Evolutionary conservation across 1,284 basidiomycete species (phyloP).

Genomic region (Mycosarcoma maydis): DNA sequence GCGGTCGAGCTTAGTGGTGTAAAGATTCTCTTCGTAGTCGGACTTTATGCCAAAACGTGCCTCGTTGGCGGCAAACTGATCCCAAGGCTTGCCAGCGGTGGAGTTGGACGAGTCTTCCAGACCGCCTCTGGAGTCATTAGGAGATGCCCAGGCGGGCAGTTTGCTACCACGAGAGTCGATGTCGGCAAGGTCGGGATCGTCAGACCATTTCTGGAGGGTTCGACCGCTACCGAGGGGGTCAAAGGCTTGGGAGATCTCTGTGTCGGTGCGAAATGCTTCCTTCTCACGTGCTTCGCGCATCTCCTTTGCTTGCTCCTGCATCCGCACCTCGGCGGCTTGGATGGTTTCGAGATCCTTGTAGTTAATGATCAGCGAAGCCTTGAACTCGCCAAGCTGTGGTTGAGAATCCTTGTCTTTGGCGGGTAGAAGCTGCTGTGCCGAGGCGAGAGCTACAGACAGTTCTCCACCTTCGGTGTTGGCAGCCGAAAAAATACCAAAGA

Average conservation of each 20-base stretch:
- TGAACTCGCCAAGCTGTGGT: constrained; percentile 45
- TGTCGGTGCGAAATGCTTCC: constrained; percentile 60
- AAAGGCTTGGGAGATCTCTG: constrained; percentile 54
- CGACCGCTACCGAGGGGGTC: constrained; percentile 52
- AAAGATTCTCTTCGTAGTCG: constrained; percentile 90
- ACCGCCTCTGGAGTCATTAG: constrained; percentile 13
- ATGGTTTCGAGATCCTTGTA: constrained; percentile 53
- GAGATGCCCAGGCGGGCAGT: constrained; percentile 35
- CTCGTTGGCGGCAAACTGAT: constrained; percentile 96
- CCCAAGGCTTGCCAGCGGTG: constrained; percentile 73
- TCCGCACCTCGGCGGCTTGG: constrained; percentile 45
- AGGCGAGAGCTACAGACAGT: constrained; percentile 51
- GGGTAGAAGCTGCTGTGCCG: constrained; percentile 52
- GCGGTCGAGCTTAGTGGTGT: constrained; percentile 93
- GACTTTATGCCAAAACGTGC: constrained; percentile 90
- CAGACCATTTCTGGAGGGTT: constrained; percentile 56
- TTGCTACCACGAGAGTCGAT: constrained; percentile 35
- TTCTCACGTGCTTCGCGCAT: constrained; percentile 43
- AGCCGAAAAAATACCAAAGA: constrained; percentile 61
- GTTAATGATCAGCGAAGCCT: constrained; percentile 48
- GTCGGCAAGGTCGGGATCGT: constrained; percentile 49
- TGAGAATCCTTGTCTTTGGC: constrained; percentile 19
- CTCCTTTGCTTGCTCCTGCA: constrained; percentile 53
- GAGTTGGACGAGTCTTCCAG: constrained; percentile 12
- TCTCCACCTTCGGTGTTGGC: constrained; percentile 51